Percentiles rank a stretch among this genome's conserved stretches.
phyloP scores from a whole-genome alignment of 2,329 filamentous ascomycete genomes.

The Colletotrichum sp. region DNA sequence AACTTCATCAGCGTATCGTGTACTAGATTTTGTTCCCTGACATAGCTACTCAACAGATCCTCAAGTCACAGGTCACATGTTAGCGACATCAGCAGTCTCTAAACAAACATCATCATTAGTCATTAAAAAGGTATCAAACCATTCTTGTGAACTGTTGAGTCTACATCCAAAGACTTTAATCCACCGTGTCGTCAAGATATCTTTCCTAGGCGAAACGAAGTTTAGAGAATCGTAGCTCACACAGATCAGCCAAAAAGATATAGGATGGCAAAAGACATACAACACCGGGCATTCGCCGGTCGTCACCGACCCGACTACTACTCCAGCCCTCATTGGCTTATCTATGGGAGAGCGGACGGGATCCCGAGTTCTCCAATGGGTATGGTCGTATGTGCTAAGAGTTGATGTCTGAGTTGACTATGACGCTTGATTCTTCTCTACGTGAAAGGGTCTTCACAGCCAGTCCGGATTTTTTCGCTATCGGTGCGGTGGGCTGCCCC shows the following conservation, averaged over 20 bases:
- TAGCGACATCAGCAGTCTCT: background rate
- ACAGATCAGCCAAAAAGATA: too few relatives aligned
- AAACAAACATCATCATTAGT: background rate
- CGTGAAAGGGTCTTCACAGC: background rate
- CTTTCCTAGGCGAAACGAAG: background rate
- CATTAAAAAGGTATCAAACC: background rate
- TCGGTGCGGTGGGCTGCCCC: background rate
- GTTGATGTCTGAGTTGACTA: accelerated
- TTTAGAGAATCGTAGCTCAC: background rate
- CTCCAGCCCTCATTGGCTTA: background rate
- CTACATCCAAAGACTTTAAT: background rate
- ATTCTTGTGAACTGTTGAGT: background rate
- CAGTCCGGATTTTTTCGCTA: background rate
- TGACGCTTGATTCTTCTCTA: background rate
- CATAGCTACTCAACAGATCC: background rate
- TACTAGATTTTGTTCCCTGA: background rate
- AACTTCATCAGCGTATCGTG: background rate
- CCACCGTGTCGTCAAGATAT: background rate
- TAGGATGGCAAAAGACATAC: background rate
- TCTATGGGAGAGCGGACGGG: background rate
- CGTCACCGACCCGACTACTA: too few relatives aligned
- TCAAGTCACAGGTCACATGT: background rate
- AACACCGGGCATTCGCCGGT: background rate
- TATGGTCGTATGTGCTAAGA: background rate
- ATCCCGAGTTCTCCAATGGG: background rate